Percentiles rank a stretch among this genome's conserved stretches.
These are phyloP conservation scores for Gossypium davidsonii DNA, from an alignment of 441 rosid species.

Conservation along the genomic window DNA sequence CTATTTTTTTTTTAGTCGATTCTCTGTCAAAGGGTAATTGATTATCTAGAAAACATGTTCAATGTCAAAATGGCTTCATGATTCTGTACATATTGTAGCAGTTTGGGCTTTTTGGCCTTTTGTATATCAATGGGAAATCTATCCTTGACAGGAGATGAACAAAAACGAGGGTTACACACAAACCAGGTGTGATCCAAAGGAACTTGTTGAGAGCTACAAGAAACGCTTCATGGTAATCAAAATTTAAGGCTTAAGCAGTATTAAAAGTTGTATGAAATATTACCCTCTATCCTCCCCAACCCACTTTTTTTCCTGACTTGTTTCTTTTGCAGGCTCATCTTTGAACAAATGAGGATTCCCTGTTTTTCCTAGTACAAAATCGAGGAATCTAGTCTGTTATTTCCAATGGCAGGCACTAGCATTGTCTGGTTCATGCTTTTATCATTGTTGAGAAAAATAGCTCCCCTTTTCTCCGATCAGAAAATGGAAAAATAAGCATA, in stretches of 20 bases:
- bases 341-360: not conserved
- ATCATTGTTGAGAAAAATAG: not conserved
- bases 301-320: not conserved
- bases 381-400: not conserved
- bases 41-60: not conserved
- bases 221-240: slow-evolving; percentile 37
- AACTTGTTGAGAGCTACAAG: slow-evolving; percentile 54
- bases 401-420: not conserved
- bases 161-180: slow-evolving; percentile 55
- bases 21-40: not conserved
- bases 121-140: not conserved
- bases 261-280: not conserved
- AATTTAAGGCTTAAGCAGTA: not conserved
- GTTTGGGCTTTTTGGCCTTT: not conserved
- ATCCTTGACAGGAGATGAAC: slow-evolving; percentile 49
- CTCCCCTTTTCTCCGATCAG: not conserved
- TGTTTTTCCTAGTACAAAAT: not conserved
- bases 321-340: slow-evolving; percentile 22
- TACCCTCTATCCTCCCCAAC: not conserved
- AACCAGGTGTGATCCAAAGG: slow-evolving; percentile 53
- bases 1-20: not conserved
- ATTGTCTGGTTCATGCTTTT: not conserved
- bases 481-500: not conserved
- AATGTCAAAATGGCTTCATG: not conserved
- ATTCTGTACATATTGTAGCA: not conserved